Evolutionary conservation across 768 basidiomycete genomes (phyloP), one percentile per base, ranked within the genome.

Genomic region (Leccinum arenicola): DNA sequence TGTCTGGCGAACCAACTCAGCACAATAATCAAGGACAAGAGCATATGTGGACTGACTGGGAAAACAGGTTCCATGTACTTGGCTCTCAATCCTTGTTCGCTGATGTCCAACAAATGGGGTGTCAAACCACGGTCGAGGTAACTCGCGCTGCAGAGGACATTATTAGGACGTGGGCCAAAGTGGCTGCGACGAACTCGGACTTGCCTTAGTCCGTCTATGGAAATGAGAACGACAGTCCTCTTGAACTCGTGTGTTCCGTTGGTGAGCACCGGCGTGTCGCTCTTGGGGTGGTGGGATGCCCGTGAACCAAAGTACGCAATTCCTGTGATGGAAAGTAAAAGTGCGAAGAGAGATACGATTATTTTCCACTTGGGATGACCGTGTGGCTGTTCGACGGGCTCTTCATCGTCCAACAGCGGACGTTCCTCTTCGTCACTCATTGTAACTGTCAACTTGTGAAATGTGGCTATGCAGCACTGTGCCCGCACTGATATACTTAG

Each of bases 41-140:
- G 12, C 64, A 9, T 70, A 80, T 70, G 79, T 63, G 50, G 85
- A 75, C 86, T 65, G 61, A 92, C 91, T 6, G 95, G 95, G 64
- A 95, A 95, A 7, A 93, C 71, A n/a, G 95, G 91, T 51, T 80
- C 78, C 86, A 96, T 87, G 5, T 84, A 90, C 72, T 95, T 92
- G 3, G 95, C 93, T 35, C 91, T 81, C n/a, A 95, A 66, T 1
- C 94, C 94, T 68, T 87, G 80, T 74, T 88, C 83, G 68, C 90
- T 90, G 59, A 94, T 87, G 58, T 84, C 83, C 48, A 93, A 76
- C 12, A 95, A 74, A 70, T 95, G 87, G 1, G 93, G 93, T 1
- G 93, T 95, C 45, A 95, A 70, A 0, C 89, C 91, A 52, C 91
- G 81, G 70, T 94, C 91, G 25, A 96, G 79, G 68, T 95, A 95